Percentiles rank a stretch among this genome's conserved stretches.
These are phyloP conservation scores for Liriodendron chinense DNA, from an alignment of 164 flowering plant species.

Conservation along the genomic window DNA sequence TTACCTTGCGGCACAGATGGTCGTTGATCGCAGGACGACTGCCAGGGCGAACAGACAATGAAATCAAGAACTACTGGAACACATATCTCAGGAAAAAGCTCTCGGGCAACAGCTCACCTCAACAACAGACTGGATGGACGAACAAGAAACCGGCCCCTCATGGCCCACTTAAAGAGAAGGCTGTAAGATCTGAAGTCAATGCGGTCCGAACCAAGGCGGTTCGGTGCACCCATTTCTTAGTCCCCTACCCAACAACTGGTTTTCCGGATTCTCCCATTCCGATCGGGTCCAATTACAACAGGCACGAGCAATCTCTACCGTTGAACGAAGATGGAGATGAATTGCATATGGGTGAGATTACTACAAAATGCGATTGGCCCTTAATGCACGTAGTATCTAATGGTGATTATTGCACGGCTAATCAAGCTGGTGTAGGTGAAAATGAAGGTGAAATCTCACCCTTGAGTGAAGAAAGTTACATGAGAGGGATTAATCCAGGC, in stretches of 20 bases:
- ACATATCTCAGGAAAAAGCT: constrained; percentile 3
- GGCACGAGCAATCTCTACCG: neutral
- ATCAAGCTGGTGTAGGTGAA: neutral
- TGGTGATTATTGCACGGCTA: neutral
- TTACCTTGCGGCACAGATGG: neutral
- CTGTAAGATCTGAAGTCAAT: neutral
- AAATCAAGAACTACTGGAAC: constrained; percentile 7
- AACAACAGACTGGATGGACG: neutral
- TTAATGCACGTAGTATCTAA: neutral
- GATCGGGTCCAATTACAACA: neutral
- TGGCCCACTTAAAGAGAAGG: neutral
- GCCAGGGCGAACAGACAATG: constrained; percentile 4
- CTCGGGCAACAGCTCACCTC: neutral
- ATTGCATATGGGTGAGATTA: neutral
- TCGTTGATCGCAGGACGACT: neutral
- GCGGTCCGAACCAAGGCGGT: constrained; percentile 1
- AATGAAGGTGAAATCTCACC: neutral
- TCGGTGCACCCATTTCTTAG: neutral
- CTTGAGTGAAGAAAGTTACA: neutral
- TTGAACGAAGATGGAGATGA: neutral
- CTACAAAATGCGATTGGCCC: neutral
- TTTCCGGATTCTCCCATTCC: neutral
- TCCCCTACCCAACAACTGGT: neutral
- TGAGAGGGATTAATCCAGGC: neutral
- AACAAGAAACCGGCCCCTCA: neutral